Evolutionary conservation across 192 early-diverging fungal species (phyloP).

Genomic region (Piromyces sp.): DNA sequence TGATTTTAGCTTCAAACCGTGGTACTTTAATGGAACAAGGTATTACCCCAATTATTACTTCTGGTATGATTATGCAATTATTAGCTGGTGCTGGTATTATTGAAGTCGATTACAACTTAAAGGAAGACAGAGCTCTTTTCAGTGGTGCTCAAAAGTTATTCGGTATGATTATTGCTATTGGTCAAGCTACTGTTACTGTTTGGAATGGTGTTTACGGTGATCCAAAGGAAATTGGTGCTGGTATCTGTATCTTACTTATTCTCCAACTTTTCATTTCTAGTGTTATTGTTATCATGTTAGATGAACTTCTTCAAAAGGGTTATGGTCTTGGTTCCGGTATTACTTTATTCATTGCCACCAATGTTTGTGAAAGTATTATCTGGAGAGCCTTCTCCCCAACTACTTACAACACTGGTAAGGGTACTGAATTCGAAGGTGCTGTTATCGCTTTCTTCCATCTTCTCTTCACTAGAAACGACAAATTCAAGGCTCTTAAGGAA

Average conservation of each 20-base stretch:
- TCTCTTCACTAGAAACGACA: slow-evolving; percentile 85
- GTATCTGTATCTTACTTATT: slow-evolving; percentile 87
- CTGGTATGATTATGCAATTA: slow-evolving; percentile 99
- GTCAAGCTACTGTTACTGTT: slow-evolving; percentile 93
- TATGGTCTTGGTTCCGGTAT: slow-evolving; percentile 99
- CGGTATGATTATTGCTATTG: slow-evolving; percentile 93
- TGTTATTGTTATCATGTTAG: slow-evolving; percentile 91
- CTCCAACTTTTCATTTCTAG: slow-evolving; percentile 95
- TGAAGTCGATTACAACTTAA: slow-evolving; percentile 94
- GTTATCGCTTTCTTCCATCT: slow-evolving; percentile 88
- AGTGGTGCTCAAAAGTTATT: slow-evolving; percentile 87
- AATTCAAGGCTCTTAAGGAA: slow-evolving; percentile 90
- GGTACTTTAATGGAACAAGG: slow-evolving; percentile 99
- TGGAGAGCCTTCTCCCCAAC: slow-evolving; percentile 98
- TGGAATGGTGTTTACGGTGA: slow-evolving; percentile 95
- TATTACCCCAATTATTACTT: slow-evolving; percentile 98
- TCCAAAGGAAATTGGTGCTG: slow-evolving; percentile 87
- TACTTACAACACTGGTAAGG: slow-evolving; percentile 92
- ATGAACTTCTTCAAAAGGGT: slow-evolving; percentile 99
- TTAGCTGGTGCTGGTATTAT: slow-evolving; percentile 96
- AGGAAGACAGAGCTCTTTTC: slow-evolving; percentile 96
- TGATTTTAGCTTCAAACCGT: slow-evolving; percentile 97
- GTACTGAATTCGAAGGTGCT: slow-evolving; percentile 98
- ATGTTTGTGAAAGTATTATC: slow-evolving; percentile 98
- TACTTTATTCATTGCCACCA: slow-evolving; percentile 98